Base-by-base conservation (phyloP, 495 filamentous ascomycete genomes). In the Platismatia glauca region DNA sequence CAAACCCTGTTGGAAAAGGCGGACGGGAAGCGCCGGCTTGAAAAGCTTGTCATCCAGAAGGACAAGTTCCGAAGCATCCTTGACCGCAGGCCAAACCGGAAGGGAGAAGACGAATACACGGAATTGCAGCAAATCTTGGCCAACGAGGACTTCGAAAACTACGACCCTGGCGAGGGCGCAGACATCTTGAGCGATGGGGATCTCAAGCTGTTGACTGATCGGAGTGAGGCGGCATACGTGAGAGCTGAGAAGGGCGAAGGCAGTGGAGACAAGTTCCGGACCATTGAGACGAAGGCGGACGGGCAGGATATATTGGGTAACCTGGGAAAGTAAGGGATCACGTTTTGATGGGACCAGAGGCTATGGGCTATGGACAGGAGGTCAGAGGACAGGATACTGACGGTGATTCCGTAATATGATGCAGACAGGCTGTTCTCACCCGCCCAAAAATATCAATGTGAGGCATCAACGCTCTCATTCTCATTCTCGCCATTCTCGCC, bases 1-100 rank as follows among this genome's bases (percentile, higher is more conserved):
- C 89, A 97, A 69, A 86, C 84, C 7, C 80, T 98, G 0, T 84
- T 98, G 7, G 83, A 90, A 64, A 90, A 87, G 61, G 94, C 94
- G 8, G 94, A 96, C 63, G 89, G 87, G 0, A 98, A 98, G 77
- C 85, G 95, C n/a, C 81, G 94, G 12, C 78, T 98, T 0, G 94
- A 97, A 71, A 91, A 96, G 70, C 78, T 97, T 4, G 92, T 98
- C 20, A 97, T 98, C 65, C 90, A 92, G 69, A 96, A 97, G 71
- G 95, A 92, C 5, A 86, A 85, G 69, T 78, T 86, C 71, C 80
- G 80, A 67, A 80, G 78, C 61, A 68, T 84, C 41, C 78, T 86
- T 16, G 71, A 76, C 62, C 52, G 58, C 9, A 64, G 57, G 35
- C 60, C 59, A 20, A 57, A 34, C 2, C 39, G 53, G 18, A 64